Evolutionary conservation across 495 filamentous ascomycete genomes (phyloP).

Genomic region (Podospora bellae-mahoneyi): DNA sequence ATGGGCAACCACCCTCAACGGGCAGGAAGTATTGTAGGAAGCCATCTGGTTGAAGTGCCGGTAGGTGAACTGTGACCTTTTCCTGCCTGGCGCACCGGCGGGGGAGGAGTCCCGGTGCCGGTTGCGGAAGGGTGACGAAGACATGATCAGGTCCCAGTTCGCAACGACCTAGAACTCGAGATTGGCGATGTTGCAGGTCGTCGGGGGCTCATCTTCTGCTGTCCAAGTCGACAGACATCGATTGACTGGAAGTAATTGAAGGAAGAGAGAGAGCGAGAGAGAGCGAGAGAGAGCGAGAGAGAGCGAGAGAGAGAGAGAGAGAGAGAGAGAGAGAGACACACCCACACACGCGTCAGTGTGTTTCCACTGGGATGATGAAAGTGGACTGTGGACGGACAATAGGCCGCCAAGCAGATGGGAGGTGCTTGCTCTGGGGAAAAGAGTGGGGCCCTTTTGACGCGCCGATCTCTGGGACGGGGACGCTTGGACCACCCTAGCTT

Average conservation of each 20-base stretch:
- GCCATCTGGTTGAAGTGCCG: slow-evolving; percentile 74
- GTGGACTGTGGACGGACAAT: not conserved
- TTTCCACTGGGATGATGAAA: not conserved
- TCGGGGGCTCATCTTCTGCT: not conserved
- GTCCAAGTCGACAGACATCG: not conserved
- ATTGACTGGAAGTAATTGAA: not conserved
- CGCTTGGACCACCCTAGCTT: no score
- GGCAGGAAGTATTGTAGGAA: slow-evolving; percentile 65
- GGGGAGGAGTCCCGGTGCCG: slow-evolving; percentile 40
- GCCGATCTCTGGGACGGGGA: not conserved
- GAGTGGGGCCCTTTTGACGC: no score
- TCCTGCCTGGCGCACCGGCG: slow-evolving; percentile 37
- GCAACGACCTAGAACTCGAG: slow-evolving; percentile 1
- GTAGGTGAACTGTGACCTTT: slow-evolving; percentile 74
- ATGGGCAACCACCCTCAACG: slow-evolving; percentile 83
- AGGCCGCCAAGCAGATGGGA: not conserved
- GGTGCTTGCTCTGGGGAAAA: not conserved
- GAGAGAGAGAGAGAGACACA: no score
- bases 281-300: no score
- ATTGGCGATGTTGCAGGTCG: no score
- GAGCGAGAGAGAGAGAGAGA: no score
- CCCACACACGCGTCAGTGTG: not conserved
- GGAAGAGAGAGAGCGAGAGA: no score
- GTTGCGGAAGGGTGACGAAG: slow-evolving; percentile 29
- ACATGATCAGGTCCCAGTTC: slow-evolving; percentile 22